Base-by-base conservation (phyloP, 345 rosid species). In the Jatropha curcas region DNA sequence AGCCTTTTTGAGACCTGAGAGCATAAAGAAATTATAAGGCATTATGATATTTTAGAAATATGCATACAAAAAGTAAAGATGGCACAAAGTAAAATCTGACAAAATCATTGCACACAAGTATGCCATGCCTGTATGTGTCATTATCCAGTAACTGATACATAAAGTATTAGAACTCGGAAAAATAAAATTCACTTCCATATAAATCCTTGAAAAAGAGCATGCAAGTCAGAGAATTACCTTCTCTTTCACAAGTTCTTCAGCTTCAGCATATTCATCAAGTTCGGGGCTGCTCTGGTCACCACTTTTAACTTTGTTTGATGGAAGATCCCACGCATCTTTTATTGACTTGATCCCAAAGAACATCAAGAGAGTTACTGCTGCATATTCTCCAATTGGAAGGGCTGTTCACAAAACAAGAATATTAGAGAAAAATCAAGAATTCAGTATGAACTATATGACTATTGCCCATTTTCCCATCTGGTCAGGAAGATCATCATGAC, bases 291-390 rank as follows among this genome's bases (percentile, higher is more conserved):
- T 80, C 74, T 83, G 77, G 30, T 81, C 86, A 70, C 93, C 91
- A 70, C 64, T 80, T 84, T 85, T 88, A 57, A 71, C 82, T 25
- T 64, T 85, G 11, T 72, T 81, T 22, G 90, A 77, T 27, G 97
- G 98, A 82, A 92, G 86, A 73, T 88, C 88, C 98, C 99, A 95
- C 50, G 99, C 96, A 78, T 92, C 98, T 84, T 95, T 95, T 78
- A 95, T 87, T 58, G 99, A 87, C 85, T 95, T 95, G 67, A 95
- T 84, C 71, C 99, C 98, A 82, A 95, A 95, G 83, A 95, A 95
- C 83, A 89, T 70, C 28, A 95, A 86, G 75, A 95, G 94, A 59
- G 97, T 82, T 71, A 92, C 86, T 7, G 97, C 99, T 75, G 96
- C 97, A 81, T 95, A 95, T 84, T 92, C 97, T 86, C 99, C 99